A percentile compares a stretch with the other conserved stretches of the same genome.
Evolutionary conservation across 176 grass and related monocot genomes (phyloP).

Genomic region (barley (Hordeum vulgare)): DNA sequence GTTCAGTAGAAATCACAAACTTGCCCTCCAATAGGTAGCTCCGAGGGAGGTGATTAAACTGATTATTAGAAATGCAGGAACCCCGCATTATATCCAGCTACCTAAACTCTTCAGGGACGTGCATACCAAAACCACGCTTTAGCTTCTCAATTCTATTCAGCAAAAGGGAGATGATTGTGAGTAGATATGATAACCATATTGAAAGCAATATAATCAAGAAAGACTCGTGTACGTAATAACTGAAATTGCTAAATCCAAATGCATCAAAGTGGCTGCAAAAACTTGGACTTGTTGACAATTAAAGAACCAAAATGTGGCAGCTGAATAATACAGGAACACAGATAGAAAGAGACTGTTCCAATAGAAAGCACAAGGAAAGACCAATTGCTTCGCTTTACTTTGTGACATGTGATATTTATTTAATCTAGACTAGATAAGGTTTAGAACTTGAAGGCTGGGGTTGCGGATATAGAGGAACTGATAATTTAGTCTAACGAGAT

Average conservation of each 20-base stretch:
- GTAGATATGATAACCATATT: neutral
- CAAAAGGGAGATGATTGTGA: conserved; percentile 23
- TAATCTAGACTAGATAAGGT: neutral
- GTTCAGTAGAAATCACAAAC: neutral
- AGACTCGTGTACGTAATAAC: neutral
- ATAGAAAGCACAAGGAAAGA: neutral
- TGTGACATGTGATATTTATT: too few relatives aligned
- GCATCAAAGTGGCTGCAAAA: conserved; percentile 9
- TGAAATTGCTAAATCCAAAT: conserved; percentile 8
- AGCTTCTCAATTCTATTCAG: conserved; percentile 80
- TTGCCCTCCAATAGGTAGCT: conserved; percentile 19
- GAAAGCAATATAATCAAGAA: neutral
- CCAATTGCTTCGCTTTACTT: neutral
- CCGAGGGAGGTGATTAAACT: neutral
- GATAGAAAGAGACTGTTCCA: neutral
- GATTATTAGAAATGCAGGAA: conserved; percentile 19
- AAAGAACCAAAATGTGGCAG: neutral
- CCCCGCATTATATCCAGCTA: conserved; percentile 25
- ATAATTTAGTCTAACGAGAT: neutral
- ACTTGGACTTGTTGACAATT: neutral
- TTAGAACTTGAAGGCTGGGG: neutral
- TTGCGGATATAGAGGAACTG: neutral
- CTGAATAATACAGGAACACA: neutral
- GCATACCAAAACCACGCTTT: conserved; percentile 94
- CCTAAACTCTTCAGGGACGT: conserved; percentile 58